These are phyloP conservation scores for Cicer yamashitae DNA, from an alignment of 306 rosid genomes.

Conservation along the genomic window DNA sequence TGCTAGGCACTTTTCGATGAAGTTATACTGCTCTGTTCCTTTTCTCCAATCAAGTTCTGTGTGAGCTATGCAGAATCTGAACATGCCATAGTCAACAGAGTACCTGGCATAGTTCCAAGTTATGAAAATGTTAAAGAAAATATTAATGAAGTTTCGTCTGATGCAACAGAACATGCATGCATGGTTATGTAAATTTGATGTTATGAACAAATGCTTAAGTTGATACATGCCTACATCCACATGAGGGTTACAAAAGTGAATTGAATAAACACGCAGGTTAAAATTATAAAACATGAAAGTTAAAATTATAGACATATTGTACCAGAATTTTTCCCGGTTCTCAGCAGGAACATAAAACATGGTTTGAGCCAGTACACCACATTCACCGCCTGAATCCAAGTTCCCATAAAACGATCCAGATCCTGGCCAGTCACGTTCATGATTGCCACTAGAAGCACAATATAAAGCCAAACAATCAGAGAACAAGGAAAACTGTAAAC, in stretches of 20 bases:
- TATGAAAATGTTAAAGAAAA: constrained; percentile 5
- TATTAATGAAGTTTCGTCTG: constrained; percentile 1
- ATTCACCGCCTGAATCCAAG: constrained; percentile 96
- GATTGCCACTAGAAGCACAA: constrained; percentile 76
- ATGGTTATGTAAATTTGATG: constrained; percentile 33
- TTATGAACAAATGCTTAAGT: constrained; percentile 28
- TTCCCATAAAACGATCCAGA: constrained; percentile 80
- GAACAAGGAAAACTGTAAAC: neutral
- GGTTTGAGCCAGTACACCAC: constrained; percentile 81
- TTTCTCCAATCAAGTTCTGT: constrained; percentile 96
- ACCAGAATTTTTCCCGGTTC: constrained; percentile 90
- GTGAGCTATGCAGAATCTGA: constrained; percentile 91
- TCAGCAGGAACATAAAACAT: constrained; percentile 95
- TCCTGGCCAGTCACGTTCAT: constrained; percentile 97
- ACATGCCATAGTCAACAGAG: constrained; percentile 83
- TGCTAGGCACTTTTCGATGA: constrained; percentile 85
- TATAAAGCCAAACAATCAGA: constrained; percentile 44
- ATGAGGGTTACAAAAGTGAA: constrained; percentile 17
- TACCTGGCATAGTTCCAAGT: constrained; percentile 61
- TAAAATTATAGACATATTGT: constrained; percentile 26
- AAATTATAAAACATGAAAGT: neutral
- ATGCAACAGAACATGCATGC: constrained; percentile 16
- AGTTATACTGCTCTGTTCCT: constrained; percentile 82
- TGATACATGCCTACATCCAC: constrained; percentile 16
- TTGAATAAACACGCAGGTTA: neutral